Evolutionary conservation across 495 filamentous ascomycete genomes (phyloP).

Genomic region (Bacidia rubella): DNA sequence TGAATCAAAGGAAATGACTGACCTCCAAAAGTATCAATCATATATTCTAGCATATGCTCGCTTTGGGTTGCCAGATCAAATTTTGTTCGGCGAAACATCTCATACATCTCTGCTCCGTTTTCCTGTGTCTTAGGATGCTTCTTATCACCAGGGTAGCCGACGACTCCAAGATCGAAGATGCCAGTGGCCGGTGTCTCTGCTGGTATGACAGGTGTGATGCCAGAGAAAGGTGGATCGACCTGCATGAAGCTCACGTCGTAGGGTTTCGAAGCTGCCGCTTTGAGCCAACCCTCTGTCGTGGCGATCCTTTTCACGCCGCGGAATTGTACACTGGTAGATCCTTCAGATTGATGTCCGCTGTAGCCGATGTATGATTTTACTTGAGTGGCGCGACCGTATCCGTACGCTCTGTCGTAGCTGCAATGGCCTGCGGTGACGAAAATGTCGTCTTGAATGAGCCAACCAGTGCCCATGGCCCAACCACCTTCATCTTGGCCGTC

Average conservation of each 20-base stretch:
- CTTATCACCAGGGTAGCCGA: conserved; percentile 31
- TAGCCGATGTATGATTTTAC: conserved; percentile 31
- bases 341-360: conserved; percentile 18
- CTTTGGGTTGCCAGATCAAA: conserved; percentile 19
- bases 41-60: conserved; percentile 25
- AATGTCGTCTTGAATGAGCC: conserved; percentile 25
- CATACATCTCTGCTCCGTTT: conserved; percentile 28
- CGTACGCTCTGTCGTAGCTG: conserved; percentile 25
- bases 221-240: conserved; percentile 25
- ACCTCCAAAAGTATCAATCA: conserved; percentile 26
- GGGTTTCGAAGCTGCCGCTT: conserved; percentile 17
- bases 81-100: conserved; percentile 19
- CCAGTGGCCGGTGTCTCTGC: conserved; percentile 22
- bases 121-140: conserved; percentile 16
- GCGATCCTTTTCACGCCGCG: conserved; percentile 24
- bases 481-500: conserved; percentile 17
- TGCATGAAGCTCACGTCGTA: conserved; percentile 28
- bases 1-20: conserved; percentile 1
- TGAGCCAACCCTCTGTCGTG: conserved; percentile 27
- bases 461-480: conserved; percentile 26
- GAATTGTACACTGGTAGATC: conserved; percentile 22
- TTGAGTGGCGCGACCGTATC: conserved; percentile 19
- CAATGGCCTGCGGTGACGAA: conserved; percentile 29
- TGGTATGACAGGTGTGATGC: conserved; percentile 21
- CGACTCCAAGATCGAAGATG: conserved; percentile 24